Evolutionary conservation across 306 rosid species (phyloP).

Genomic region (Vicia sativa): DNA sequence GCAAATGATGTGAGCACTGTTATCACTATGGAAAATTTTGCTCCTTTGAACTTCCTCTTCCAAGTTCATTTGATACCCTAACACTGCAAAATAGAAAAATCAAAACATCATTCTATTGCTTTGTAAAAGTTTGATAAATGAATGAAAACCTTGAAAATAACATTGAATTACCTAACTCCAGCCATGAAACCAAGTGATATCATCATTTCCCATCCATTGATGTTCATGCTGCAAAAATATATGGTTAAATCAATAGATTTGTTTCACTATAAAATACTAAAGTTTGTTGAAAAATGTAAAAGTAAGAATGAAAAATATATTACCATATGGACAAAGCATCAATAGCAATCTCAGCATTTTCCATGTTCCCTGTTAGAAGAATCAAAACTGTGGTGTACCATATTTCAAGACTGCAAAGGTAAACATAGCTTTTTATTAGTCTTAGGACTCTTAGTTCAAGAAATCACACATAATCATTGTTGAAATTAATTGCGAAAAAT

Average conservation of each 20-base stretch:
- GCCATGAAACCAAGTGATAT: slow-evolving; percentile 54
- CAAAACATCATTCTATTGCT: too few species aligned
- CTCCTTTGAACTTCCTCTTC: slow-evolving; percentile 57
- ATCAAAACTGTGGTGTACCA: slow-evolving; percentile 63
- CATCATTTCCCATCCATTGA: slow-evolving; percentile 67
- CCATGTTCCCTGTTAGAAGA: slow-evolving; percentile 58
- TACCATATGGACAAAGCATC: slow-evolving; percentile 68
- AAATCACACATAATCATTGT: too few species aligned
- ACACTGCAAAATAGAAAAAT: slow-evolving; percentile 41
- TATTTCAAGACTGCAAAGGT: slow-evolving; percentile 54
- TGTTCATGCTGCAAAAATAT: slow-evolving; percentile 49
- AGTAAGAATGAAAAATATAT: neutral
- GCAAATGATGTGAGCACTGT: slow-evolving; percentile 47
- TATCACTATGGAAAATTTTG: slow-evolving; percentile 50
- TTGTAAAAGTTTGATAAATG: neutral
- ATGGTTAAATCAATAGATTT: neutral
- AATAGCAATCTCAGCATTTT: slow-evolving; percentile 52
- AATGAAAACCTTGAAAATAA: neutral
- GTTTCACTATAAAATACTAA: neutral
- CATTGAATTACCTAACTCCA: neutral
- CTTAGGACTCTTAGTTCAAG: neutral
- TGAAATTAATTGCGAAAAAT: neutral
- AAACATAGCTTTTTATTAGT: slow-evolving; percentile 22
- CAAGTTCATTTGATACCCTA: slow-evolving; percentile 63
- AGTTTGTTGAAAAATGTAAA: neutral